phyloP scores from a whole-genome alignment of 2,329 filamentous ascomycete genomes.

The Fusarium pseudoanthophilum region DNA sequence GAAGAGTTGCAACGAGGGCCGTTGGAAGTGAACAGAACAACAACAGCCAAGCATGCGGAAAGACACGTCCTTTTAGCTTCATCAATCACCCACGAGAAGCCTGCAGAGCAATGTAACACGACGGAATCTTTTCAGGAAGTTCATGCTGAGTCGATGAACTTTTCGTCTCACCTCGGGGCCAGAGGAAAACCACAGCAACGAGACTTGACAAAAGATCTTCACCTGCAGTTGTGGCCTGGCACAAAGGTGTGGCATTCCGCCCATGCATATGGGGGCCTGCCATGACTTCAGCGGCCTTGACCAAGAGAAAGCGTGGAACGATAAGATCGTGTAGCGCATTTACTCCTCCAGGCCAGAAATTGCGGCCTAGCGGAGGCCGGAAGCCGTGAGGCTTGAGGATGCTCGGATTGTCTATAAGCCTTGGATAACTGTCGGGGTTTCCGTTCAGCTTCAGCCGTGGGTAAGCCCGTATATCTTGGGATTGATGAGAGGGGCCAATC shows the following conservation, averaged over 20 bases:
- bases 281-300: slow-evolving; percentile 28
- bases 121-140: slow-evolving; percentile 12
- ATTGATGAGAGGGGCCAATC: neutral
- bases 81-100: neutral
- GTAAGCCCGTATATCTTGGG: neutral
- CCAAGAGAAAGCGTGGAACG: slow-evolving; percentile 14
- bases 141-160: slow-evolving; percentile 17
- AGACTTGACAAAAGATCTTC: slow-evolving; percentile 18
- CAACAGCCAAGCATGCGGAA: neutral
- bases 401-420: slow-evolving; percentile 11
- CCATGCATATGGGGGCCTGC: neutral
- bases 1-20: neutral
- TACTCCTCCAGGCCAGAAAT: neutral
- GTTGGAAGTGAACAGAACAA: neutral
- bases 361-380: slow-evolving; percentile 35
- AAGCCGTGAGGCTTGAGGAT: slow-evolving; percentile 29
- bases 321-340: slow-evolving; percentile 29
- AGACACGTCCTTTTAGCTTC: slow-evolving; percentile 22
- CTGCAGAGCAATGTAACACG: slow-evolving; percentile 16
- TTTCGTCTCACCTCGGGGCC: slow-evolving; percentile 24
- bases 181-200: slow-evolving; percentile 11
- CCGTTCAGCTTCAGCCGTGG: neutral
- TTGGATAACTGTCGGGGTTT: slow-evolving; percentile 7
- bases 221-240: slow-evolving; percentile 24
- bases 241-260: slow-evolving; percentile 20